Base-by-base conservation (phyloP, 148 eudicot species). In the Euryodendron excelsum region DNA sequence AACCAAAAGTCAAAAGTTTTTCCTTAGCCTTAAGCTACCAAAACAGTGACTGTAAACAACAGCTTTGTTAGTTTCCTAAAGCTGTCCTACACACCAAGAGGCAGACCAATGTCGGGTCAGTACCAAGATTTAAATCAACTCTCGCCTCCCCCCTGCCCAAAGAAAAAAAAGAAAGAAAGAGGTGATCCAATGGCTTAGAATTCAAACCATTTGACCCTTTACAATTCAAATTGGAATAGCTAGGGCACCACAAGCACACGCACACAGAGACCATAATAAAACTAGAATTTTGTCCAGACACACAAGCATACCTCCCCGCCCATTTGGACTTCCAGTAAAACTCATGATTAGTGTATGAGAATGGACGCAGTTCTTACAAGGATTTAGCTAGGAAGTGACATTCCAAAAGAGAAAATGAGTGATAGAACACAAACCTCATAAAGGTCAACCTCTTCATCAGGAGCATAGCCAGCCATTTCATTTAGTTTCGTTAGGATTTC, bases 401-500 rank as follows among this genome's bases (percentile, higher is more conserved):
- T 11, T 47, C 4, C 11, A 64, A 64, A 50, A n/a, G 21, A 23
- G 14, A 13, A 3, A 48, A 48, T 15, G 25, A 6, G 62, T 33
- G 58, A 59, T 65, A 9, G 63, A 41, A 45, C 33, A 72, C 2
- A 37, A 71, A 85, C 83, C 87, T 85, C 85, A 44, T 70, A 79
- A 39, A 85, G 56, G 25, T 82, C 78, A 76, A 85, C 76, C 66
- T 85, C 83, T 73, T 76, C 85, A 50, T 82, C 87, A 66, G 80
- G 70, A 59, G 85, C 66, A 67, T 79, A 82, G 77, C 81, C 85
- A 58, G 83, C 78, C 85, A 85, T 79, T 69, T 85, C 81, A 56
- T 82, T 85, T 48, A 82, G 80, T 66, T 79, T 80, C 31, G 36
- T 71, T 33, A 77, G 41, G 62, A 85, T 79, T 41, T 41, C 45